Conservation (phyloP, 768 basidiomycete genomes). For the Cubamyces lactineus region DNA sequence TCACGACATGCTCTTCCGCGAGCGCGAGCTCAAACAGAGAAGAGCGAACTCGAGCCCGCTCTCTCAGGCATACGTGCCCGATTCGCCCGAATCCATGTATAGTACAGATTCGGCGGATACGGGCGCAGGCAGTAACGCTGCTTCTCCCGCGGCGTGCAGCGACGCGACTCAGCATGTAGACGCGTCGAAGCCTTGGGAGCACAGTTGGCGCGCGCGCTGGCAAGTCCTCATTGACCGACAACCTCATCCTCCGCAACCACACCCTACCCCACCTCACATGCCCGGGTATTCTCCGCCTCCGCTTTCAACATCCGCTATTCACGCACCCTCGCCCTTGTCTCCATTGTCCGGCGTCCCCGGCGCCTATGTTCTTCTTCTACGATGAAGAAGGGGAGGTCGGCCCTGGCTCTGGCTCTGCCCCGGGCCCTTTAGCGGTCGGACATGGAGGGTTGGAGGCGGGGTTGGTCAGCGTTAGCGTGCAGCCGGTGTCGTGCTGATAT, state of each 20-base stretch:
- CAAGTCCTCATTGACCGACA: conserved; percentile 13
- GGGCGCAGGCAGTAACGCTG: background rate
- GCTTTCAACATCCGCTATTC: background rate
- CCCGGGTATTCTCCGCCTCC: background rate
- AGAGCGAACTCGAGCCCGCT: background rate
- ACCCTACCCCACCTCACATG: background rate
- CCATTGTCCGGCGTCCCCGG: conserved; percentile 7
- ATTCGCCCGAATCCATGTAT: conserved; percentile 12
- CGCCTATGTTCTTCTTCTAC: conserved; percentile 8
- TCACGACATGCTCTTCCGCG: conserved; percentile 13
- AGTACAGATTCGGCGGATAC: background rate
- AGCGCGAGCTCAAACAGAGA: background rate
- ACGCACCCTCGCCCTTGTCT: background rate
- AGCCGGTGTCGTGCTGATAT: conserved; percentile 6
- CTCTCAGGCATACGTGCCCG: background rate
- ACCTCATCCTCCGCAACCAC: background rate
- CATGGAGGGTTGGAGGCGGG: background rate
- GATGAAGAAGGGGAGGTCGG: conserved; percentile 1
- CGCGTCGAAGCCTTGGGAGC: background rate
- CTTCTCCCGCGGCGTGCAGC: background rate
- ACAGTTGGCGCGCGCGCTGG: conserved; percentile 13
- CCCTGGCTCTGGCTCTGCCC: too few species aligned
- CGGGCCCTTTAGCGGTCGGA: too few species aligned
- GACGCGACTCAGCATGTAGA: background rate
- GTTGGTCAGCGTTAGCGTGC: background rate